Percentiles rank a stretch among this genome's conserved stretches.
Conservation (phyloP, 2,329 filamentous ascomycete genomes). For the Fusarium continuum region DNA sequence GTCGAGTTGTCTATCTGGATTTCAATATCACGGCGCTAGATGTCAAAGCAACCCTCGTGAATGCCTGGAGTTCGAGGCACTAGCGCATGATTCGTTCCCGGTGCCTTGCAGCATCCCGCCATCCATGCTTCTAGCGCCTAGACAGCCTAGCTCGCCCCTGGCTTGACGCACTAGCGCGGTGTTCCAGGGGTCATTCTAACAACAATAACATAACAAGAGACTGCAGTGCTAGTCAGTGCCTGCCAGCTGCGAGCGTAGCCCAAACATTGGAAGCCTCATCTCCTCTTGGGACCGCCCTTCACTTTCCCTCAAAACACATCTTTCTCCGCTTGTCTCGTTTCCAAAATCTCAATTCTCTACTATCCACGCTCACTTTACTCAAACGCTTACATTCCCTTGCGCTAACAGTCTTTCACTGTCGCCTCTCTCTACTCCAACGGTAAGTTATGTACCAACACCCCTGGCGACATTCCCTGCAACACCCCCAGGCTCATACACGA, state of each 20-base stretch:
- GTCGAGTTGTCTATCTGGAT: not conserved
- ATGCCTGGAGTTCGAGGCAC: slow-evolving; percentile 17
- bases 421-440: slow-evolving; percentile 12
- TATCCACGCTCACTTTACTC: not conserved
- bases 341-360: not conserved
- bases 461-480: slow-evolving; percentile 5
- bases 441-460: slow-evolving; percentile 3
- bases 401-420: slow-evolving; percentile 12
- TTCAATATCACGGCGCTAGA: slow-evolving; percentile 17
- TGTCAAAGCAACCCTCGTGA: not conserved
- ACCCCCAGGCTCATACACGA: slow-evolving; percentile 28
- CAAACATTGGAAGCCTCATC: slow-evolving; percentile 43
- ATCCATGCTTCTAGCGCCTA: slow-evolving; percentile 30
- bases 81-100: slow-evolving; percentile 30
- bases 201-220: slow-evolving; percentile 2
- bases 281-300: slow-evolving; percentile 28
- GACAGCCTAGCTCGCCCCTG: slow-evolving; percentile 13
- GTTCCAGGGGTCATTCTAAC: slow-evolving; percentile 30
- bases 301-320: slow-evolving; percentile 22
- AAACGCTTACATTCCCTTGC: slow-evolving; percentile 1
- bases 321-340: slow-evolving; percentile 7
- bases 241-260: slow-evolving; percentile 22
- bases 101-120: slow-evolving; percentile 37
- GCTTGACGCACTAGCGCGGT: slow-evolving; percentile 22
- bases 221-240: slow-evolving; percentile 13